Base-by-base conservation (phyloP, 148 eudicot genomes). In the Oxyria digyna region DNA sequence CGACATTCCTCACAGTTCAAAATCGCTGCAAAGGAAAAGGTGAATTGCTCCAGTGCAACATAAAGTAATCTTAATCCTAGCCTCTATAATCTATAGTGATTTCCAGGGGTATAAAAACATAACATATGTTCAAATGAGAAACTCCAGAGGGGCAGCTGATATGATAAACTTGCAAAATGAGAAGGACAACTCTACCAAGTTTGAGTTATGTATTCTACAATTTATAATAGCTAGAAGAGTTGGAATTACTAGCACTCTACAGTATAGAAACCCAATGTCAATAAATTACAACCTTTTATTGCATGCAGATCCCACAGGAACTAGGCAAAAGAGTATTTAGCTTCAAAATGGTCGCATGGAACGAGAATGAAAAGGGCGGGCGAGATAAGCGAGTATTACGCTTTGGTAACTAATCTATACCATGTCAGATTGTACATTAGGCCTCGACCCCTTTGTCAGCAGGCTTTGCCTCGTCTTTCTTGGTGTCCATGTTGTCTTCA, bases 381-480 rank as follows among this genome's bases (percentile, higher is more conserved):
- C 23, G 65, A n/a, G 38, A 29, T 50, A 11, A 26, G 65, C 65
- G 37, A 7, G 14, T 52, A 52, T 21, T 27, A 31, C 37, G 18
- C 65, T 46, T 46, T 2, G 10, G 37, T 29, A 59, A 27, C 37
- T 59, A 59, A 7, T 55, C 49, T 70, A 54, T 37, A 70, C 73
- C 65, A 12, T 55, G 59, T 45, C 74, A 10, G 46, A 23, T 41
- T 38, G 57, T 66, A 55, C 18, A 32, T 87, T 78, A 85, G 55
- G 78, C 82, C 77, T 82, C 73, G 12, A 86, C 77, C 77, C 73
- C 77, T 82, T 68, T 18, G 21, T 38, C 67, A 31, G 83, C 76
- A 69, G 84, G 85, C 33, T 70, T 77, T 20, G 74, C 78, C 71
- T 80, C 86, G 17, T 78, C 82, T 59, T 87, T 80, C 31, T 74